Base-by-base conservation (phyloP, 2,329 filamentous ascomycete species). In the Ilyonectria robusta region DNA sequence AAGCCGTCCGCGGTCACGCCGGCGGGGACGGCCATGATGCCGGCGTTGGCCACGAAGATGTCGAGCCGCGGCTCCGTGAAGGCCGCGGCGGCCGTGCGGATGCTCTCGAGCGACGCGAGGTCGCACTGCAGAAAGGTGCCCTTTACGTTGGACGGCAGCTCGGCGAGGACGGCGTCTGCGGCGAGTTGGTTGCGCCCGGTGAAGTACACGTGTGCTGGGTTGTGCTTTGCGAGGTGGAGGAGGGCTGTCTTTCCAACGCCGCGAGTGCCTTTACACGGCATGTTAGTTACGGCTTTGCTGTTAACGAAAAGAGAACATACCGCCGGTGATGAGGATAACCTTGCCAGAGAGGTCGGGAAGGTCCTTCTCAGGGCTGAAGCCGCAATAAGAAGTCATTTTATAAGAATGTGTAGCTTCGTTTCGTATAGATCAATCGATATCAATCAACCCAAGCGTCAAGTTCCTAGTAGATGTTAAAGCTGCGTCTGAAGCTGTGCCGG, bases 201-300 rank as follows among this genome's bases (percentile, higher is more conserved):
- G 65, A 90, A 82, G 78, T 86, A 89, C 67, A 90, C 85, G 62
- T 87, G 83, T 1, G 79, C 78, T 2, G 88, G 86, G 8, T 80
- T 75, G 73, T 89, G 87, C 13, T 68, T 69, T 19, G 73, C 66
- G 40, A 79, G 71, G 7, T 78, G 73, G 6, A 74, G 65, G 3
- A 79, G 70, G 4, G 77, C 69, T 0, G 75, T 70, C 21, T 64
- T 72, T 15, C 78, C 78, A 3, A 79, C 62, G 6, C 78, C 78
- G 13, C 70, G 71, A 6, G 76, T 81, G 80, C 84, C 86, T 77
- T 3, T 0, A 33, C 8, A 33, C 11, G 6, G 11, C 21, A 19
- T 59, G 48, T 72, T 62, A 69, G 55, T 54, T 46, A 29, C 5
- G 21, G 15, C 29, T 2, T 42, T 9, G 11, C 2, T 54, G 21